A percentile compares a stretch with the other conserved stretches of the same genome.
Evolutionary conservation across 495 filamentous ascomycete species (phyloP).

Genomic region (Tuber borchii): DNA sequence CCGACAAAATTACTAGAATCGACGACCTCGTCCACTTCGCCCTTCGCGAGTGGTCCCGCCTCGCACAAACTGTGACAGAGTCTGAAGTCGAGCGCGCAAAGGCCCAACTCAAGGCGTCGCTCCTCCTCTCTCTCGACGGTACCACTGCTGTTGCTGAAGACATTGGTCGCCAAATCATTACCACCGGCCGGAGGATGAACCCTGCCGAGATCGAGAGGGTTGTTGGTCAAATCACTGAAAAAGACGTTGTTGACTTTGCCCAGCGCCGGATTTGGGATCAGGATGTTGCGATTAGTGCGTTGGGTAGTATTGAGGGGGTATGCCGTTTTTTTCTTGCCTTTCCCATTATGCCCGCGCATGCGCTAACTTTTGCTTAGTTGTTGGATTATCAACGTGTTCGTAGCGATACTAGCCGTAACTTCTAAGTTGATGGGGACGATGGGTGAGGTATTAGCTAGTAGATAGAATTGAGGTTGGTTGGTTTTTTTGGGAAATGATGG

Average conservation of each 20-base stretch:
- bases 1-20: conserved; percentile 74
- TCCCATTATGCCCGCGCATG: conserved; percentile 10
- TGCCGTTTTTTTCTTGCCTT: conserved; percentile 23
- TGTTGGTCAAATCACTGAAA: conserved; percentile 80
- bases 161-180: conserved; percentile 96
- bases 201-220: conserved; percentile 90
- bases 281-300: conserved; percentile 85
- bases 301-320: conserved; percentile 84
- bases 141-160: conserved; percentile 96
- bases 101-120: conserved; percentile 96
- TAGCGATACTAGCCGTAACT: conserved; percentile 82
- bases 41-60: conserved; percentile 93
- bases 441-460: conserved; percentile 13
- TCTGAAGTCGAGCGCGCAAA: conserved; percentile 97
- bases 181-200: conserved; percentile 81
- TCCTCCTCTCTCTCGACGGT: conserved; percentile 92
- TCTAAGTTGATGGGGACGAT: conserved; percentile 19
- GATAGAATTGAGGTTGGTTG: conserved; percentile 41
- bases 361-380: conserved; percentile 35
- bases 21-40: conserved; percentile 98
- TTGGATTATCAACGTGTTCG: conserved; percentile 86
- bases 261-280: conserved; percentile 90
- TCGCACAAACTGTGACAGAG: conserved; percentile 75
- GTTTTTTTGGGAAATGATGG: conserved; percentile 46
- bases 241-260: conserved; percentile 95